Percentiles rank a stretch among this genome's conserved stretches.
phyloP scores from a whole-genome alignment of 2,329 filamentous ascomycete genomes.

The Aspergillus phoenicis region DNA sequence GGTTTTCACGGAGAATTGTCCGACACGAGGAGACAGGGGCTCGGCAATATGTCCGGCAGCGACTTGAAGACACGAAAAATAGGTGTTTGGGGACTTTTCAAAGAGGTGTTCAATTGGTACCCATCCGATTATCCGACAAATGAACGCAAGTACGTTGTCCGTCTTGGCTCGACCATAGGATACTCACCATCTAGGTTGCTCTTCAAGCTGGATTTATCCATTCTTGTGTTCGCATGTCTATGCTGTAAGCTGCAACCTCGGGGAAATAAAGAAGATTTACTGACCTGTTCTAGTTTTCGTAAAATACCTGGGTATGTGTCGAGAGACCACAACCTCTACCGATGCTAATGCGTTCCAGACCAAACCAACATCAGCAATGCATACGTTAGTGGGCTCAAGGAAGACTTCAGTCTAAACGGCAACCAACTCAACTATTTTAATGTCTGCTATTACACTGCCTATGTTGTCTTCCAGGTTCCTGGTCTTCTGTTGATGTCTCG shows the following conservation, averaged over 20 bases:
- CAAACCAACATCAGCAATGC: slow-evolving; percentile 40
- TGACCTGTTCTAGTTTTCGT: slow-evolving; percentile 28
- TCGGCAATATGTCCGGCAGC: slow-evolving; percentile 20
- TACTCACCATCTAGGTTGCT: slow-evolving; percentile 26
- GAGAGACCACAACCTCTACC: not conserved
- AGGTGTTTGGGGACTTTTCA: slow-evolving; percentile 24
- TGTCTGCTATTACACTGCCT: slow-evolving; percentile 34
- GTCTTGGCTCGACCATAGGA: not conserved
- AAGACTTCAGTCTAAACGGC: slow-evolving; percentile 34
- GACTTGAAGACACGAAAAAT: slow-evolving; percentile 11
- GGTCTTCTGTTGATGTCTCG: slow-evolving; percentile 34
- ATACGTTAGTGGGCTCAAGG: slow-evolving; percentile 37
- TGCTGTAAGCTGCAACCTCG: slow-evolving; percentile 27
- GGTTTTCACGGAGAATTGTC: not conserved
- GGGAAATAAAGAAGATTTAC: not conserved
- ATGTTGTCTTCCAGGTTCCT: slow-evolving; percentile 36
- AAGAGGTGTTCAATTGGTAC: slow-evolving; percentile 40
- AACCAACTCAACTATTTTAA: slow-evolving; percentile 38
- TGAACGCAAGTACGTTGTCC: slow-evolving; percentile 31
- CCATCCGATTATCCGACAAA: slow-evolving; percentile 32
- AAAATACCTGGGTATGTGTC: slow-evolving; percentile 29
- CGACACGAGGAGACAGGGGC: not conserved
- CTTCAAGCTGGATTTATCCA: slow-evolving; percentile 37
- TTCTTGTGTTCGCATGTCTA: slow-evolving; percentile 34
- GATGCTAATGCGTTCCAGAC: slow-evolving; percentile 17